These are phyloP conservation scores for Ganoderma boninense DNA, from an alignment of 1,284 basidiomycete species.

Conservation along the genomic window DNA sequence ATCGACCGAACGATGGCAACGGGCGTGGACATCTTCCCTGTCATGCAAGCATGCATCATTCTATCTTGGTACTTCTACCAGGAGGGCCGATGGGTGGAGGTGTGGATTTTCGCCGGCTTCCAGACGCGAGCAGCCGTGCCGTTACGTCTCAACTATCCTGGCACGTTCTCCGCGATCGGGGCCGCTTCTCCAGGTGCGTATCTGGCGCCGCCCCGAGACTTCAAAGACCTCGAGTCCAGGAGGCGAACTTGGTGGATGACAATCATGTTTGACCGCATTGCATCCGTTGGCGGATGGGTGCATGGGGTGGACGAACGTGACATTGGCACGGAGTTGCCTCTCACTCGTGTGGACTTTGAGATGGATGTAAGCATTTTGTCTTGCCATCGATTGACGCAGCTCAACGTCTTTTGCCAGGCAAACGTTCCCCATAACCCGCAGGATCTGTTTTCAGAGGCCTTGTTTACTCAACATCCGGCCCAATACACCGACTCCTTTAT, in stretches of 20 bases:
- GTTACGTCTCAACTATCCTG: slow-evolving; percentile 82
- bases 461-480: slow-evolving; percentile 74
- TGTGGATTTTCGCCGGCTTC: slow-evolving; percentile 88
- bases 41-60: slow-evolving; percentile 85
- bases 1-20: slow-evolving; percentile 88
- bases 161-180: slow-evolving; percentile 71
- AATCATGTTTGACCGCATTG: slow-evolving; percentile 83
- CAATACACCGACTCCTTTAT: slow-evolving; percentile 83
- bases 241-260: slow-evolving; percentile 90
- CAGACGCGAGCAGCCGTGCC: slow-evolving; percentile 87
- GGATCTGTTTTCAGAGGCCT: slow-evolving; percentile 63
- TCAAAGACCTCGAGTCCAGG: slow-evolving; percentile 76
- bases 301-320: slow-evolving; percentile 84
- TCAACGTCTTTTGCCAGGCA: slow-evolving; percentile 13
- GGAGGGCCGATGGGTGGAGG: slow-evolving; percentile 88
- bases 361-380: slow-evolving; percentile 56
- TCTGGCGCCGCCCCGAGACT: slow-evolving; percentile 78
- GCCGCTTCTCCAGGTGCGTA: slow-evolving; percentile 77
- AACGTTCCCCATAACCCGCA: slow-evolving; percentile 75
- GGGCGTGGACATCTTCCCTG: slow-evolving; percentile 83
- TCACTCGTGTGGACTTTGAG: slow-evolving; percentile 78
- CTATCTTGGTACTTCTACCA: slow-evolving; percentile 90
- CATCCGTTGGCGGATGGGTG: slow-evolving; percentile 88
- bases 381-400: slow-evolving; percentile 12
- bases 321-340: slow-evolving; percentile 80